phyloP scores from a whole-genome alignment of 352 stramenopile genomes.

The Phytopythium litorale region DNA sequence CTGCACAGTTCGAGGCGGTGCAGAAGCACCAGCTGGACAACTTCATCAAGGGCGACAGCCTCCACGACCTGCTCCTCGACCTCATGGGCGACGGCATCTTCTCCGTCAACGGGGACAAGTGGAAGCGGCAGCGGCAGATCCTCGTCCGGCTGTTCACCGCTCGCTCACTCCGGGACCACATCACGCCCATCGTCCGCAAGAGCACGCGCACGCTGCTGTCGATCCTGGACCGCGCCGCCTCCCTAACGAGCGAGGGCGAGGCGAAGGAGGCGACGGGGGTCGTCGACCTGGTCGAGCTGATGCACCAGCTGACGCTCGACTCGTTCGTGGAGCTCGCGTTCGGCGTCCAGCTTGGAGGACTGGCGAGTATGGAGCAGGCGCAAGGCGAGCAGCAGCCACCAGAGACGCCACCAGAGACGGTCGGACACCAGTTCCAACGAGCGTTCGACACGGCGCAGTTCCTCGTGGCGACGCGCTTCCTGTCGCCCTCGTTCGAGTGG shows the following conservation, averaged over 20 bases:
- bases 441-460: conserved; percentile 13
- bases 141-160: conserved; percentile 80
- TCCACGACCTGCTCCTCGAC: conserved; percentile 29
- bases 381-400: not conserved
- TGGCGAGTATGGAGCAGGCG: not conserved
- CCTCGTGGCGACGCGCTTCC: conserved; percentile 20
- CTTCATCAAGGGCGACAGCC: conserved; percentile 54
- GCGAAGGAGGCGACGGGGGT: not conserved
- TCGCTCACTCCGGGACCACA: conserved; percentile 26
- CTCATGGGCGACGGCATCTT: conserved; percentile 64
- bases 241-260: not conserved
- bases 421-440: conserved; percentile 13
- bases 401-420: not conserved
- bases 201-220: conserved; percentile 10
- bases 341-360: conserved; percentile 28
- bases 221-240: conserved; percentile 6
- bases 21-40: conserved; percentile 49
- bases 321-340: conserved; percentile 55
- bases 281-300: conserved; percentile 15
- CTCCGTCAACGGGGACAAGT: conserved; percentile 45
- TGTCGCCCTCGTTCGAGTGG: conserved; percentile 32
- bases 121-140: conserved; percentile 59
- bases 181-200: conserved; percentile 16
- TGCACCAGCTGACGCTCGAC: conserved; percentile 35
- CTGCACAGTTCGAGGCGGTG: conserved; percentile 33